phyloP scores from a whole-genome alignment of 352 stramenopile species.

The Pilasporangium apinafurcum region DNA sequence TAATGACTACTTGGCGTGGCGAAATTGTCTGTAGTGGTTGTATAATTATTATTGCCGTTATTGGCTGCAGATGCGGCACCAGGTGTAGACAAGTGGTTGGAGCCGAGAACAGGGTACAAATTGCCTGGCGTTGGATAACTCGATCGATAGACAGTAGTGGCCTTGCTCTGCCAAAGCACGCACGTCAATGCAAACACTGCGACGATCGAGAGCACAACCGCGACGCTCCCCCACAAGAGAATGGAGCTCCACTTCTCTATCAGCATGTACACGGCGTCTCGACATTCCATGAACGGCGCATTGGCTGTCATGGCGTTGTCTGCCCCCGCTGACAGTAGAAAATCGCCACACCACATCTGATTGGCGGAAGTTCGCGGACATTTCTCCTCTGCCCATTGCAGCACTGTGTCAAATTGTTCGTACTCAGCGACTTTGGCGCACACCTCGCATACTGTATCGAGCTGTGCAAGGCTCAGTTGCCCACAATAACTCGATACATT shows the following conservation, averaged over 20 bases:
- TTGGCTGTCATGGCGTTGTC: conserved; percentile 27
- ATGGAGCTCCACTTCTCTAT: conserved; percentile 67
- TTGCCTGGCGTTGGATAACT: no score
- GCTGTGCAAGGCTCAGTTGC: conserved; percentile 26
- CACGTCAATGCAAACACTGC: conserved; percentile 52
- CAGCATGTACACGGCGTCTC: conserved; percentile 47
- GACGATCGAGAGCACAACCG: conserved; percentile 40
- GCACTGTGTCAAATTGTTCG: conserved; percentile 49
- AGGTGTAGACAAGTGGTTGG: no score
- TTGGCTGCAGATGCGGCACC: no score
- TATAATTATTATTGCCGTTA: no score
- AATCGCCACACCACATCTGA: conserved; percentile 63
- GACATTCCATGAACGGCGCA: conserved; percentile 67
- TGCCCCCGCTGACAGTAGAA: conserved; percentile 33
- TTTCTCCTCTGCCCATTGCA: conserved; percentile 52
- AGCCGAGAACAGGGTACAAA: no score
- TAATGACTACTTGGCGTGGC: no score
- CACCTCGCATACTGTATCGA: conserved; percentile 51
- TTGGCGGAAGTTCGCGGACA: conserved; percentile 48
- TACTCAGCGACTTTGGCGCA: conserved; percentile 53
- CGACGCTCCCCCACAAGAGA: conserved; percentile 42
- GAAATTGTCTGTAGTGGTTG: no score
- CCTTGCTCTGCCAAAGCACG: conserved; percentile 47
- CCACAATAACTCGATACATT: conserved; percentile 51
- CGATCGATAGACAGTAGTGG: no score